Base-by-base conservation (phyloP, 106 monocot genomes). In the Dendrobium huoshanense region DNA sequence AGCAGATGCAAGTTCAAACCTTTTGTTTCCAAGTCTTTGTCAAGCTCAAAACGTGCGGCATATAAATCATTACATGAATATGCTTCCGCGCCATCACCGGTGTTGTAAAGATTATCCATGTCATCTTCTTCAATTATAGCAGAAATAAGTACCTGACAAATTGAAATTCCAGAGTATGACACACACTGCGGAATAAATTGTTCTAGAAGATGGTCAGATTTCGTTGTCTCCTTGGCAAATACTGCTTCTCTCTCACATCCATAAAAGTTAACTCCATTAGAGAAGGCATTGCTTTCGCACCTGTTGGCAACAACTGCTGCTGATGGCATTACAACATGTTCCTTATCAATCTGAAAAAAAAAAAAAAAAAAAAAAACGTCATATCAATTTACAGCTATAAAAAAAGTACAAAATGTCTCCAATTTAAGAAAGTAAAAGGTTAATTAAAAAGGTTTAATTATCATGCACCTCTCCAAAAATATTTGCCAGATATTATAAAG, bases 81-180 rank as follows among this genome's bases (percentile, higher is more conserved):
- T 42, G 47, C 81, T 74, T 90, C 87, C 24, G 42, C 74, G 55
- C 40, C 79, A 78, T 64, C 72, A 42, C 41, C 83, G 61, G 41
- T 67, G 37, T 51, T 67, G 55, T 79, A 54, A 54, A 86, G 61
- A 78, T 64, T 81, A 40, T 89, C 88, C n/a, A 86, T 24, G 44
- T 90, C 87, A 31, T 89, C 89, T 75, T 89, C 89, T 10, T 78
- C 86, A 77, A 92, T 92, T 29, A 92, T 82, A 74, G 92, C 92
- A 59, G 89, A 89, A 84, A 92, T 87, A 80, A 92, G 89, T 77
- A 80, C 77, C 84, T 92, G 92, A 79, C 89, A 86, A 80, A 92
- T 79, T 49, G 92, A 92, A 84, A 86, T 56, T 11, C 87, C 84
- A 77, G 25, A 68, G 78, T 16, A 15, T 15, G 56, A 19, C 56